Evolutionary conservation across 441 rosid species (phyloP).

Genomic region (Sinapis alba): DNA sequence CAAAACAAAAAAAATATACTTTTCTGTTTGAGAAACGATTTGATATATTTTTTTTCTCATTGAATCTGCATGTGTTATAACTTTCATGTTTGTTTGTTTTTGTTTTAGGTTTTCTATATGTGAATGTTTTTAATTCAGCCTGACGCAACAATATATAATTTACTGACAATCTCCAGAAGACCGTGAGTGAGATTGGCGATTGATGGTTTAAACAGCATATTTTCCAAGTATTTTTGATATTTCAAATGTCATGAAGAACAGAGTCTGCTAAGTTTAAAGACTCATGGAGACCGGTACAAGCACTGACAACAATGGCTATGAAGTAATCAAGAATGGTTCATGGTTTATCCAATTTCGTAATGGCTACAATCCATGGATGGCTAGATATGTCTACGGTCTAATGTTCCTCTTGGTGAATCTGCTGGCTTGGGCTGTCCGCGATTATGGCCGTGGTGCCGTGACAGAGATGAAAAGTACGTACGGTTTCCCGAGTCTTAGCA

Average conservation of each 20-base stretch:
- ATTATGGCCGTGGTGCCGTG: constrained; percentile 67
- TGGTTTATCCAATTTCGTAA: constrained; percentile 84
- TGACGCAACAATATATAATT: background rate
- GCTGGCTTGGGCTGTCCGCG: constrained; percentile 89
- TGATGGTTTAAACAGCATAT: background rate
- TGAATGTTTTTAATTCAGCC: background rate
- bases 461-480: constrained; percentile 85
- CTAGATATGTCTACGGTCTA: constrained; percentile 85
- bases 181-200: background rate
- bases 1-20: no score
- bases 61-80: background rate
- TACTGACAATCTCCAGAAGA: background rate
- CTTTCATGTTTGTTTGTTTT: background rate
- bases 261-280: constrained; percentile 15
- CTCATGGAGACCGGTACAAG: constrained; percentile 62
- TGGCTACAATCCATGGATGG: constrained; percentile 94
- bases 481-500: constrained; percentile 18
- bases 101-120: background rate
- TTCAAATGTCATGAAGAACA: constrained; percentile 49
- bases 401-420: constrained; percentile 80
- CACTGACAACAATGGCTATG: constrained; percentile 38
- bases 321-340: constrained; percentile 49
- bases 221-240: background rate
- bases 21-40: constrained; percentile 2
- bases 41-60: background rate